These are phyloP conservation scores for Xylariaceae sp. DNA, from an alignment of 2,329 filamentous ascomycete genomes.

Conservation along the genomic window DNA sequence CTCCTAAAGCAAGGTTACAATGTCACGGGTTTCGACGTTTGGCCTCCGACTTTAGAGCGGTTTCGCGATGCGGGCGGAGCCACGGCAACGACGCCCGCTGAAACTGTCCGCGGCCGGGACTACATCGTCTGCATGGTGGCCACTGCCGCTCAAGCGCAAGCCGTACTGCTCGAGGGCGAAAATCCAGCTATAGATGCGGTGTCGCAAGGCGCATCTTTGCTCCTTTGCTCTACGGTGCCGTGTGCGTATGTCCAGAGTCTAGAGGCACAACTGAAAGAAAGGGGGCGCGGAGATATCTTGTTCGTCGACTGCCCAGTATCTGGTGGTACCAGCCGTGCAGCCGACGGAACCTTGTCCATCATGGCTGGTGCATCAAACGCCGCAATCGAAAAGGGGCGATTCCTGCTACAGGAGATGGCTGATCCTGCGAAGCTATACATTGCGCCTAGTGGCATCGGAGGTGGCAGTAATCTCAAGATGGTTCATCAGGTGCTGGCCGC, in stretches of 20 bases:
- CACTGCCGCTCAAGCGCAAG: constrained; percentile 64
- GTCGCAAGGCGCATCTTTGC: constrained; percentile 54
- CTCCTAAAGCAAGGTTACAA: constrained; percentile 63
- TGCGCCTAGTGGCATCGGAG: constrained; percentile 57
- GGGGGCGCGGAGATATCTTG: constrained; percentile 57
- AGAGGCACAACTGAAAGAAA: constrained; percentile 49
- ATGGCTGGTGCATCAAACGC: constrained; percentile 62
- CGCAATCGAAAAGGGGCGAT: constrained; percentile 53
- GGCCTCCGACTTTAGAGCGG: constrained; percentile 59
- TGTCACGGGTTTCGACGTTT: constrained; percentile 71
- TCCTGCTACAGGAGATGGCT: constrained; percentile 61
- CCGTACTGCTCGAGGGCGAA: constrained; percentile 58
- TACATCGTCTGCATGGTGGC: constrained; percentile 74
- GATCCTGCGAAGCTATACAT: constrained; percentile 59
- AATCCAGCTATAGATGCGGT: constrained; percentile 49
- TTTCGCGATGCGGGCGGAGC: constrained; percentile 61
- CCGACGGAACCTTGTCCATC: constrained; percentile 69
- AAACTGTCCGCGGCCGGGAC: constrained; percentile 55
- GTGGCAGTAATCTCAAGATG: constrained; percentile 60
- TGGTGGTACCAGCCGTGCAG: constrained; percentile 64
- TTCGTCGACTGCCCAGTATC: constrained; percentile 72
- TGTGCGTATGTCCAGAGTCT: constrained; percentile 62
- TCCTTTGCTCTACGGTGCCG: constrained; percentile 68
- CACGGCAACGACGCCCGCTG: constrained; percentile 55
- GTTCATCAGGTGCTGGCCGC: constrained; percentile 61